Base-by-base conservation (phyloP, 768 basidiomycete genomes). In the Strobilomyces echinocephalus region DNA sequence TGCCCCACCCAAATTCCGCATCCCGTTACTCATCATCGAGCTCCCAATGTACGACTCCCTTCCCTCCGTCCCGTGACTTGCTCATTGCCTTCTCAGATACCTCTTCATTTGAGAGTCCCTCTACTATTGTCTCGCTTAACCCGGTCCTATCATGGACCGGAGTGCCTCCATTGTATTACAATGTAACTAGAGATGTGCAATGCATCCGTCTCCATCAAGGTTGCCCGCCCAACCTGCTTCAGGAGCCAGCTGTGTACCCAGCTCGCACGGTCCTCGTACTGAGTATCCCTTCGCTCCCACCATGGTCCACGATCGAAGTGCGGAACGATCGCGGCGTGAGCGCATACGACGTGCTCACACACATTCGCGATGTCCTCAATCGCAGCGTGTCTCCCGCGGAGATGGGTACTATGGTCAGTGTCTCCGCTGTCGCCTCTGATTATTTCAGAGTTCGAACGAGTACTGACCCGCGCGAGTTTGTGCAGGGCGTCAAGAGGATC, bases 401-500 rank as follows among this genome's bases (percentile, higher is more conserved):
- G 55, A 61, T 61, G 64, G 54, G 53, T 18, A 16, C 60, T 41
- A 50, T 71, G 55, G 68, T 61, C 49, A 60, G 59, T 61, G 10
- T 46, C 45, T 53, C 45, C 36, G 57, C 55, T 53, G 56, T 44
- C 50, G 68, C 58, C 57, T 60, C 64, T 53, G 64, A 68, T 20
- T 69, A 58, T 39, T 71, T 68, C 55, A 57, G 68, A 59, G 62
- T 56, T 42, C 52, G 68, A 57, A 60, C 65, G 11, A 39, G 26
- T 49, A 49, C 65, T 61, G 69, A 69, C 55, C 68, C 62, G 62
- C 59, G 65, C 60, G 72, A 74, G 63, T 66, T 58, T 63, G 58
- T 55, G 58, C 73, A 75, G 61, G 73, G 73, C 8, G 54, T 75
- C 26, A 75, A 73, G 64, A 57, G 72, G 61, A 63, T 74, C 26